Conservation (phyloP, 2,329 filamentous ascomycete genomes). For the Akanthomyces lecanii region DNA sequence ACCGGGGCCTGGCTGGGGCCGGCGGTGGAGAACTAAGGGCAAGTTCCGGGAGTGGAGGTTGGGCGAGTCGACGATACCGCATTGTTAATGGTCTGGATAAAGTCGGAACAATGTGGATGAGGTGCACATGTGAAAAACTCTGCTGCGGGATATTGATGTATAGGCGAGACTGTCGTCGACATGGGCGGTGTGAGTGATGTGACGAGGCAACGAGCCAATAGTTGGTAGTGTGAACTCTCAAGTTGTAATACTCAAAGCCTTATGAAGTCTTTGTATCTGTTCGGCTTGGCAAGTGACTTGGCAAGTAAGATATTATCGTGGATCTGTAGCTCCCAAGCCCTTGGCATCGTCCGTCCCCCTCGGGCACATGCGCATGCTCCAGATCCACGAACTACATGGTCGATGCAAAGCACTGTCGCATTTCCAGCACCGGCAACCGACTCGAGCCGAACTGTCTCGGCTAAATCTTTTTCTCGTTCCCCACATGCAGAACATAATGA, state of each 20-base stretch:
- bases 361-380: not conserved
- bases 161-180: not conserved
- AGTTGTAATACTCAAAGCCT: not conserved
- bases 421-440: not conserved
- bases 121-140: not conserved
- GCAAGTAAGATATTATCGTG: not conserved
- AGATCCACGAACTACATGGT: not conserved
- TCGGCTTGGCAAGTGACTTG: not conserved
- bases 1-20: not conserved
- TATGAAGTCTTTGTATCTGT: not conserved
- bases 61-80: not conserved
- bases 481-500: not conserved
- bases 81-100: not conserved
- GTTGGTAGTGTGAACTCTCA: not conserved
- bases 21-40: not conserved
- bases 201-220: not conserved
- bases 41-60: not conserved
- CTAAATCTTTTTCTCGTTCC: not conserved
- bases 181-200: too few species aligned
- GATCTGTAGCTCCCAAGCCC: slow-evolving; percentile 1
- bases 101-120: not conserved
- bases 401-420: not conserved
- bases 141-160: not conserved
- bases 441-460: slow-evolving; percentile 5
- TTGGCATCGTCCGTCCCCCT: not conserved